These are phyloP conservation scores for Corynascus novoguineensis DNA, from an alignment of 495 filamentous ascomycete genomes.

Conservation along the genomic window DNA sequence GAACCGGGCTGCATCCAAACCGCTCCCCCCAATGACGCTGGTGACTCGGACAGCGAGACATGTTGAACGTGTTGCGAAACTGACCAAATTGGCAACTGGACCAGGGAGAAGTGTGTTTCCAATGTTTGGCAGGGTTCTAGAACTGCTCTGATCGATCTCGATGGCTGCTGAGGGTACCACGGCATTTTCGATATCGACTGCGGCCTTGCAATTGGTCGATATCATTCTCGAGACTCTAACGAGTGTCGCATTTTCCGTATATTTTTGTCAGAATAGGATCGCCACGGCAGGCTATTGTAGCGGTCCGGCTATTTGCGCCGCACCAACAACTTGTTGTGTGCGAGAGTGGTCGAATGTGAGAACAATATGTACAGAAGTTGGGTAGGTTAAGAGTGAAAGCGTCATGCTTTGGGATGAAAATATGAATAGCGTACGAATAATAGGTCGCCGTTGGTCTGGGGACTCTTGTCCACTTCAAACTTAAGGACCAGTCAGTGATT, in stretches of 20 bases:
- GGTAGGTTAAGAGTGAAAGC: too few relatives aligned
- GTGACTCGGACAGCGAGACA: slow-evolving; percentile 67
- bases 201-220: background rate
- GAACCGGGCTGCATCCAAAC: slow-evolving; percentile 59
- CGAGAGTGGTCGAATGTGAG: too few relatives aligned
- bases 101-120: slow-evolving; percentile 61
- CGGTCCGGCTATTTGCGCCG: too few relatives aligned
- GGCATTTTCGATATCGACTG: background rate
- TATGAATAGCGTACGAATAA: too few relatives aligned
- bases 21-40: slow-evolving; percentile 57
- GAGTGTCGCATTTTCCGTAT: background rate
- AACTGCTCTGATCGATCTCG: background rate
- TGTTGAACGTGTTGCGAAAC: slow-evolving; percentile 61
- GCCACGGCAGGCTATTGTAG: too few relatives aligned
- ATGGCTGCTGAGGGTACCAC: background rate
- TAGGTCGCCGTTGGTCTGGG: too few relatives aligned
- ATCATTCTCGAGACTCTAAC: background rate
- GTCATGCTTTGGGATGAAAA: too few relatives aligned
- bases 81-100: slow-evolving; percentile 63
- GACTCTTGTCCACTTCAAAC: too few relatives aligned
- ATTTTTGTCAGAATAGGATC: too few relatives aligned
- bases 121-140: slow-evolving; percentile 14
- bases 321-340: too few relatives aligned
- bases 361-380: too few relatives aligned
- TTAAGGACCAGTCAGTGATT: too few relatives aligned